Evolutionary conservation across 768 basidiomycete genomes (phyloP), one percentile per base, ranked within the genome.

Genomic region (Mycena vitilis): DNA sequence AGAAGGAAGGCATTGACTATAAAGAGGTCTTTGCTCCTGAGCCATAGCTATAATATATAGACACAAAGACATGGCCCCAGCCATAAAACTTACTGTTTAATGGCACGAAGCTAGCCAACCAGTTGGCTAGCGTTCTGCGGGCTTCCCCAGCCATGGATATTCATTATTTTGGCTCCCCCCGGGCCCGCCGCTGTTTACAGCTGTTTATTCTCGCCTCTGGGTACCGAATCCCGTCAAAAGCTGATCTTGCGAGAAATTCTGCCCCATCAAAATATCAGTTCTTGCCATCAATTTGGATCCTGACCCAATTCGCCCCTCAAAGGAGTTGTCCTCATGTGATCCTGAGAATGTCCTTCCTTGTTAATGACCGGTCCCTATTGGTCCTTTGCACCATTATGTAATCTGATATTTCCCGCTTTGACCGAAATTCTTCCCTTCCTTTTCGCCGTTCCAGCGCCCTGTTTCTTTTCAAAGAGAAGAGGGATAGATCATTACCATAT

Each of bases 1-100:
- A n/a, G n/a, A n/a, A n/a, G n/a, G n/a, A n/a, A n/a, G n/a, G n/a
- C n/a, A n/a, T n/a, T n/a, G n/a, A n/a, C n/a, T n/a, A n/a, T n/a
- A n/a, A n/a, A n/a, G n/a, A n/a, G n/a, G n/a, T n/a, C n/a, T n/a
- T n/a, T n/a, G n/a, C n/a, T n/a, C n/a, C n/a, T n/a, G n/a, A 60
- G 58, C 58, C 58, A 36, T 60, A 60, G 58, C 47, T 37, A 16
- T 60, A 60, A 37, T 48, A 60, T 47, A 48, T 48, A 60, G 45
- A 37, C 18, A 18, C 11, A 72, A 60, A 8, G 4, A 37, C 1
- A 36, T 60, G 58, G 58, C 6, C 10, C 16, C 49, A 60, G 58
- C 58, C 58, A 60, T 10, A 30, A 45, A 48, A 36, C 25, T 48
- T 2, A 11, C 10, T 16, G 12, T 15, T 2, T 58, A 45, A 30